Percentiles rank a stretch among this genome's conserved stretches.
Evolutionary conservation across 2,329 filamentous ascomycete genomes (phyloP).

Genomic region (Aureobasidium sp.): DNA sequence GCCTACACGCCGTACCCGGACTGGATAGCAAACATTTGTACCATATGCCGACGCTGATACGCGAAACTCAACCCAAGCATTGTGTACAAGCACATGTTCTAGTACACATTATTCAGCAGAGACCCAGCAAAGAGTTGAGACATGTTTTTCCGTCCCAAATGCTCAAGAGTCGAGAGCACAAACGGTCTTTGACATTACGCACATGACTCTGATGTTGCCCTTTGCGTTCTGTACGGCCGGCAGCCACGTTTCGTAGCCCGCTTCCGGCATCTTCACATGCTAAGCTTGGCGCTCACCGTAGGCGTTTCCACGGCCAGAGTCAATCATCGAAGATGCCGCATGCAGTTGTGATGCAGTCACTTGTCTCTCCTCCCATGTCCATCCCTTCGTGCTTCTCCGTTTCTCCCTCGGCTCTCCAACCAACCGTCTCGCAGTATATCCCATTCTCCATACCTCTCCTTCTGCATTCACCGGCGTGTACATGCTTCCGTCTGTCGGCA

Average conservation of each 20-base stretch:
- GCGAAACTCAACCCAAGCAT: neutral
- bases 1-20: neutral
- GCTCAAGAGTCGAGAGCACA: neutral
- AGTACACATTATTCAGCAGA: neutral
- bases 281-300: neutral
- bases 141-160: neutral
- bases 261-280: conserved; percentile 8
- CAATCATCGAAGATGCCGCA: conserved; percentile 10
- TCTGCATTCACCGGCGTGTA: conserved; percentile 1
- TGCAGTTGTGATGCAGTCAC: conserved; percentile 9
- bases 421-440: conserved; percentile 8
- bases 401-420: conserved; percentile 8
- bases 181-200: neutral
- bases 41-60: neutral
- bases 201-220: neutral
- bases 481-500: conserved; percentile 2
- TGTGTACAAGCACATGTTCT: neutral
- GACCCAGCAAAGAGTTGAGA: neutral
- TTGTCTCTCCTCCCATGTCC: conserved; percentile 6
- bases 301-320: conserved; percentile 9
- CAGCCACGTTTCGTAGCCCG: neutral
- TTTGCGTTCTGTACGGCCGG: neutral
- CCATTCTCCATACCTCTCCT: neutral
- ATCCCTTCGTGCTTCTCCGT: conserved; percentile 10
- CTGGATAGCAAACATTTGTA: neutral